These are phyloP conservation scores for Capsicum baccatum DNA, from an alignment of 257 asterid genomes.

Conservation along the genomic window DNA sequence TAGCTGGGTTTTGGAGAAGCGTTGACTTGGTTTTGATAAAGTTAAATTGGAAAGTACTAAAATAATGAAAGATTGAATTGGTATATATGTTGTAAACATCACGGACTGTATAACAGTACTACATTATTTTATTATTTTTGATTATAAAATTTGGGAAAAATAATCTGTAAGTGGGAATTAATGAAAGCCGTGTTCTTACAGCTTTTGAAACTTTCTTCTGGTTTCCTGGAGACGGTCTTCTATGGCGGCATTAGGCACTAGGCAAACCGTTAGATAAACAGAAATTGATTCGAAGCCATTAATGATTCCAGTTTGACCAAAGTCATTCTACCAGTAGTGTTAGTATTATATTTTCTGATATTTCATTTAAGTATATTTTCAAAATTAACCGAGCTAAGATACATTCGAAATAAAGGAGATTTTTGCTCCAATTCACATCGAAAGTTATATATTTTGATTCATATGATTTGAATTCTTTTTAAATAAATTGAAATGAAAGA, in stretches of 20 bases:
- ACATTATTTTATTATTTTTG: no score
- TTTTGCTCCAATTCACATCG: no score
- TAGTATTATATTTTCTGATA: neutral
- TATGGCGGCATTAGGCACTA: neutral
- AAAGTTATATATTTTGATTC: no score
- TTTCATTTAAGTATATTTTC: no score
- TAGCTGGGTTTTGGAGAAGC: slow-evolving; percentile 5
- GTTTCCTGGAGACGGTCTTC: neutral
- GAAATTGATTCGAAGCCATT: neutral
- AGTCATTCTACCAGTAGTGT: neutral
- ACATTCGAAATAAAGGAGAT: no score
- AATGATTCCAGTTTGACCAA: neutral
- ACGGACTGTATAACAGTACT: neutral
- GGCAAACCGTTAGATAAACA: neutral
- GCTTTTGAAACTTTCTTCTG: slow-evolving; percentile 1
- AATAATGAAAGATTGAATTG: neutral
- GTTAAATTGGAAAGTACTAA: neutral
- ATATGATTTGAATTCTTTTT: no score
- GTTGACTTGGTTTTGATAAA: slow-evolving; percentile 27
- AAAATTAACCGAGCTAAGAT: no score
- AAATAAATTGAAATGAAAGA: no score
- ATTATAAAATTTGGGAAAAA: no score
- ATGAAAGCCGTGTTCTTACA: slow-evolving; percentile 26
- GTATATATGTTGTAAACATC: neutral
- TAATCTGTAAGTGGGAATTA: neutral